A percentile compares a stretch with the other conserved stretches of the same genome.
phyloP scores from a whole-genome alignment of 805 yeast genomes.

The Starmerella roubikii region DNA sequence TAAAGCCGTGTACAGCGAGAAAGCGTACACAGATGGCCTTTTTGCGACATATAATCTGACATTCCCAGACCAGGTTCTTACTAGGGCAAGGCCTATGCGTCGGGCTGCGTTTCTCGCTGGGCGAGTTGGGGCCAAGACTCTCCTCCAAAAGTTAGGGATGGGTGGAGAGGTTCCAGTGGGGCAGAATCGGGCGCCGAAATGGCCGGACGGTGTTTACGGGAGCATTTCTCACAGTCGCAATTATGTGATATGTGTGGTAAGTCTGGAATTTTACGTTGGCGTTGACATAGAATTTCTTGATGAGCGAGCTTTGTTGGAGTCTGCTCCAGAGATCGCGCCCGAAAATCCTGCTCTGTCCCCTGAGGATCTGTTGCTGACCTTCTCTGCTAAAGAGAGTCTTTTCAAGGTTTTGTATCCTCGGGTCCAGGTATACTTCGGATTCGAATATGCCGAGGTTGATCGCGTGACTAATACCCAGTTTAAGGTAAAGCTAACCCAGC shows the following conservation, averaged over 20 bases:
- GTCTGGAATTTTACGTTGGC: slow-evolving; percentile 5
- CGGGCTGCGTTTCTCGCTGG: slow-evolving; percentile 11
- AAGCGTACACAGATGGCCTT: not conserved
- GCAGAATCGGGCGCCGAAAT: slow-evolving; percentile 6
- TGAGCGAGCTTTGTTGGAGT: not conserved
- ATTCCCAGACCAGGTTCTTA: no score
- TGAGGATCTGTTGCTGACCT: not conserved
- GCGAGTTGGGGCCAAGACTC: not conserved
- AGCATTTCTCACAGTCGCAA: slow-evolving; percentile 9
- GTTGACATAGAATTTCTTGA: slow-evolving; percentile 9
- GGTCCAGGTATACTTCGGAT: slow-evolving; percentile 5
- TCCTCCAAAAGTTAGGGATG: not conserved
- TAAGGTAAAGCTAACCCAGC: no score
- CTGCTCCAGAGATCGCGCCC: not conserved
- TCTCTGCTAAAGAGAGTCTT: slow-evolving; percentile 13
- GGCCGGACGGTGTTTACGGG: slow-evolving; percentile 8
- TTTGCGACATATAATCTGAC: no score
- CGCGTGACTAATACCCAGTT: no score
- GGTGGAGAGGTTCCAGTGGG: not conserved
- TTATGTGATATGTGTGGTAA: slow-evolving; percentile 6
- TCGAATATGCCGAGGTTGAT: slow-evolving; percentile 7
- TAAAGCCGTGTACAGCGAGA: not conserved
- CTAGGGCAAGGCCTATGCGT: no score
- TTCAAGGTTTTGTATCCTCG: slow-evolving; percentile 11
- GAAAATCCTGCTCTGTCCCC: not conserved